These are phyloP conservation scores for Talaromyces islandicus DNA, from an alignment of 2,329 filamentous ascomycete genomes.

Conservation along the genomic window DNA sequence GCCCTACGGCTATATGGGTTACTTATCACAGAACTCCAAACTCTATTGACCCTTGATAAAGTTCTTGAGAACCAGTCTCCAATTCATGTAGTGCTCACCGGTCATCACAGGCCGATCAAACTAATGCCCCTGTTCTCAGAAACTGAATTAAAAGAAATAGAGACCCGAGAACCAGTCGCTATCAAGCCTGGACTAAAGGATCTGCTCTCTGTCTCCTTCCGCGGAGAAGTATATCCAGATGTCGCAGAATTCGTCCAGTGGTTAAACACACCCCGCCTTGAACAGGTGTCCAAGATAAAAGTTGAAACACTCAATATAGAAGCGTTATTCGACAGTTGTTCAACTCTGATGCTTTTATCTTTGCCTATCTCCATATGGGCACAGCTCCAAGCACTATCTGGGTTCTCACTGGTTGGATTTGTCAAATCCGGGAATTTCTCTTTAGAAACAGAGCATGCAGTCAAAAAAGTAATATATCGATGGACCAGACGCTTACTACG, in stretches of 20 bases:
- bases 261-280: not conserved
- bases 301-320: not conserved
- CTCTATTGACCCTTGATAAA: not conserved
- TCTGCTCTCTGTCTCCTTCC: not conserved
- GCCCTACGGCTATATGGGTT: not conserved
- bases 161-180: not conserved
- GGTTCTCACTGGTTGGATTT: not conserved
- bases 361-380: constrained; percentile 1
- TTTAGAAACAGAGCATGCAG: not conserved
- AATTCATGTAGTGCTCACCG: not conserved
- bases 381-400: not conserved
- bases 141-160: not conserved
- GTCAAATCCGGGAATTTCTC: not conserved
- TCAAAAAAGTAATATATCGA: not conserved
- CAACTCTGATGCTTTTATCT: not conserved
- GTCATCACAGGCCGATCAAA: not conserved
- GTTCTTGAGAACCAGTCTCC: not conserved
- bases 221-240: not conserved
- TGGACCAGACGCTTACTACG: not conserved
- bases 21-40: not conserved
- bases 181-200: not conserved
- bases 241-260: not conserved
- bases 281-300: not conserved
- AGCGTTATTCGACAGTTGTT: not conserved
- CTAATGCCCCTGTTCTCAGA: not conserved